phyloP scores from a whole-genome alignment of 1,284 basidiomycete genomes.

The Neonothopanus nambi region DNA sequence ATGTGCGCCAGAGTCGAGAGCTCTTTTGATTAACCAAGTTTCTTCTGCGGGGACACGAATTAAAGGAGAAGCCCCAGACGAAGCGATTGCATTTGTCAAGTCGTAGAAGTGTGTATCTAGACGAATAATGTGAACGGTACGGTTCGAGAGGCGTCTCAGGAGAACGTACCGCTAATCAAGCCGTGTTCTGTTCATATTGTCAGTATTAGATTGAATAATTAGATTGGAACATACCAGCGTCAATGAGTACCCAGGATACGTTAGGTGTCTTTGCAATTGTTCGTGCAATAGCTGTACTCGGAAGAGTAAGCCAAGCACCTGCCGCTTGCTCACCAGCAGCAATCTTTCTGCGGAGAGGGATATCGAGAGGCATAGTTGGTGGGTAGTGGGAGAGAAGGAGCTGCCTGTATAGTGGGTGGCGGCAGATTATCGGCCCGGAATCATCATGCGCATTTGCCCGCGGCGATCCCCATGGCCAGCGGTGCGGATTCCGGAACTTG shows the following conservation, averaged over 20 bases:
- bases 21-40: conserved; percentile 30
- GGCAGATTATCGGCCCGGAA: too few species aligned
- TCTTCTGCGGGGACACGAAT: conserved; percentile 29
- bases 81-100: conserved; percentile 24
- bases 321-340: conserved; percentile 20
- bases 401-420: too few species aligned
- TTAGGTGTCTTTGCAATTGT: conserved; percentile 24
- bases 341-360: conserved; percentile 25
- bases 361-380: conserved; percentile 23
- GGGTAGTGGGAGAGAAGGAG: neutral
- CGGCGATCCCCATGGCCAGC: too few species aligned
- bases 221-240: conserved; percentile 21
- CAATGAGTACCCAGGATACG: conserved; percentile 29
- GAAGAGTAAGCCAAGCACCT: neutral
- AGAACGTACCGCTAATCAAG: conserved; percentile 24
- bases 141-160: neutral
- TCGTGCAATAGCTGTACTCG: conserved; percentile 26
- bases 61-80: conserved; percentile 26
- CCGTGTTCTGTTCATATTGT: conserved; percentile 23
- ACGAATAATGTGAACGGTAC: neutral
- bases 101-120: conserved; percentile 28
- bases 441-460: too few species aligned
- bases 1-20: conserved; percentile 32
- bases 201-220: neutral
- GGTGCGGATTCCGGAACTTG: too few species aligned